phyloP scores from a whole-genome alignment of 495 filamentous ascomycete species.

The Penicillium diatomitis region DNA sequence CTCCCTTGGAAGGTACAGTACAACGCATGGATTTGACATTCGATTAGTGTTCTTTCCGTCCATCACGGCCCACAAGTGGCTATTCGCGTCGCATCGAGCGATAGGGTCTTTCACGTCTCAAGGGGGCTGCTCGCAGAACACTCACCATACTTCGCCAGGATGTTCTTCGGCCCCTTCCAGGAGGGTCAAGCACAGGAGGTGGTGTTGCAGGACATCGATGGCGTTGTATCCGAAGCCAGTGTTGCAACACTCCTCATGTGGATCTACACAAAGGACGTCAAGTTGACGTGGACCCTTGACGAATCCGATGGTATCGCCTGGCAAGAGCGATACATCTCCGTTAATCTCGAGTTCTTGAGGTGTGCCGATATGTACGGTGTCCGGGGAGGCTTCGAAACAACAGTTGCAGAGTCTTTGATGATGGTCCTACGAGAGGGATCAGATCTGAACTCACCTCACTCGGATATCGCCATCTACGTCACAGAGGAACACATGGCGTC shows the following conservation, averaged over 20 bases:
- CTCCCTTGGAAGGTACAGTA: too few relatives aligned
- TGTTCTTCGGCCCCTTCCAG: neutral
- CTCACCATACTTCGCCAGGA: neutral
- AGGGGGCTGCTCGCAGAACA: neutral
- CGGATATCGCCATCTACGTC: neutral
- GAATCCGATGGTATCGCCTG: too few relatives aligned
- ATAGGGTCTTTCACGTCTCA: neutral
- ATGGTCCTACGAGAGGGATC: neutral
- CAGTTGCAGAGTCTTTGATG: neutral
- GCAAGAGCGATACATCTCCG: neutral
- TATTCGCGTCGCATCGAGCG: neutral
- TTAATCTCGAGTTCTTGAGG: neutral
- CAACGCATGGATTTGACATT: too few relatives aligned
- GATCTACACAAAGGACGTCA: neutral
- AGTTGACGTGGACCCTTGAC: neutral
- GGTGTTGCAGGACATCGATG: neutral
- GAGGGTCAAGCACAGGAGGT: neutral
- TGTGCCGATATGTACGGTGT: neutral
- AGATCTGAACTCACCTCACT: neutral
- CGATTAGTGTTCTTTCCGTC: too few relatives aligned
- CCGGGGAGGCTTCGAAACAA: neutral
- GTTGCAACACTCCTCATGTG: neutral
- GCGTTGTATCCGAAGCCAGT: neutral
- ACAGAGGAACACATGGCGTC: too few relatives aligned
- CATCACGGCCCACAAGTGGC: neutral